Evolutionary conservation across 495 filamentous ascomycete species (phyloP), one percentile per base, ranked within the genome.

Genomic region (Talaromyces liani): DNA sequence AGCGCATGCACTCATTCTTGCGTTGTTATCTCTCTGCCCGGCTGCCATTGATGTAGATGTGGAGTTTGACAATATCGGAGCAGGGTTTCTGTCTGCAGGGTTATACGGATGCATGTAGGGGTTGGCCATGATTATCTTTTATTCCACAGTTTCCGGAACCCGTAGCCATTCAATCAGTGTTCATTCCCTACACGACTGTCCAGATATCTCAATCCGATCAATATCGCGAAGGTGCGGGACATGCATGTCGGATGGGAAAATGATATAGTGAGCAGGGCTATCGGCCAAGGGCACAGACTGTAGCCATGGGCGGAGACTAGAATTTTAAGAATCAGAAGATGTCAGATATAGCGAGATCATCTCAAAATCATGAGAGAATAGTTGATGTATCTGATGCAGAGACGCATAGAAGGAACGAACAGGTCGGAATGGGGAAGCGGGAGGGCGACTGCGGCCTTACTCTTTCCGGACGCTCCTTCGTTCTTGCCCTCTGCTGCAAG

Each of bases 41-140:
- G 16, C 54, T 24, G 58, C 58, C 58, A 60, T 60, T 27, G 58
- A 12, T 2, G 45, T 18, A 14, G 60, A 29, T n/a, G 58, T 18
- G 12, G 27, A 51, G 1, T 12, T 24, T 12, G 47, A 14, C 8
- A 62, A 20, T 22, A 62, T 53, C n/a, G 60, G 25, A 20, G 60
- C 45, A 62, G 60, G 41, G 60, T 22, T 51, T n/a, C 39, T 54
- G 6, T 25, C 31, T 18, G 29, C 5, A 3, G 56, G 29, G n/a
- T 29, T 22, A 36, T 58, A 58, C n/a, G 56, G 31, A 58, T 58
- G 14, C 27, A 58, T 58, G 56, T 4, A 58, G 56, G n/a, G n/a
- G n/a, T n/a, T n/a, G n/a, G n/a, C n/a, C n/a, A n/a, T n/a, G n/a
- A n/a, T n/a, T n/a, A n/a, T n/a, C n/a, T n/a, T n/a, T n/a, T n/a